phyloP scores from a whole-genome alignment of 495 filamentous ascomycete genomes.

The Annulohypoxylon bovei region DNA sequence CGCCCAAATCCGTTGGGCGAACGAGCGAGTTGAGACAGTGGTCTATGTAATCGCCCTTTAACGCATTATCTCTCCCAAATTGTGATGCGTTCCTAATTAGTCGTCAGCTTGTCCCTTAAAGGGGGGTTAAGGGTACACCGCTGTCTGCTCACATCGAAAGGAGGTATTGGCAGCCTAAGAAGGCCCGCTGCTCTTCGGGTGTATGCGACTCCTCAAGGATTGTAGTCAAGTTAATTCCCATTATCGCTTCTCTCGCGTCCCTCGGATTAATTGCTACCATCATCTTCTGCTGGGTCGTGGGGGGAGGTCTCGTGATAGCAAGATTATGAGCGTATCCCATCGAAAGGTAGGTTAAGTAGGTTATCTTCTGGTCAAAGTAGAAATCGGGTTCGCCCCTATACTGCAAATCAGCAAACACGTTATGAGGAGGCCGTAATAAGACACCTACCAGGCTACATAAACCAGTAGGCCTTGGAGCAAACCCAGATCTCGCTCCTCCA shows the following conservation, averaged over 20 bases:
- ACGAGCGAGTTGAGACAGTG: conserved; percentile 41
- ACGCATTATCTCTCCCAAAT: conserved; percentile 40
- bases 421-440: background rate
- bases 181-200: conserved; percentile 46
- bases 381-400: conserved; percentile 38
- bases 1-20: conserved; percentile 33
- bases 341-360: conserved; percentile 45
- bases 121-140: background rate
- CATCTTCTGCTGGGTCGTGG: conserved; percentile 34
- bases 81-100: conserved; percentile 46
- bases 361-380: conserved; percentile 43
- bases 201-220: conserved; percentile 36
- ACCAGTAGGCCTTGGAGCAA: conserved; percentile 48
- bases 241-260: conserved; percentile 24
- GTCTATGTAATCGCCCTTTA: conserved; percentile 38
- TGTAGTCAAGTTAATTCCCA: conserved; percentile 18
- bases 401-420: background rate
- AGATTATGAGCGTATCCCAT: conserved; percentile 51
- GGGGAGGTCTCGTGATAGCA: conserved; percentile 40
- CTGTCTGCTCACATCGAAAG: conserved; percentile 42
- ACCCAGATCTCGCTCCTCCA: conserved; percentile 46
- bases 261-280: conserved; percentile 28
- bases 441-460: conserved; percentile 45
- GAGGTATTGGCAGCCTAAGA: conserved; percentile 49
- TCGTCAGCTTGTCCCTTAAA: background rate